A percentile compares a stretch with the other conserved stretches of the same genome.
Conservation (phyloP, 371 early-diverging fungal genomes). For the Mortierella sp. region DNA sequence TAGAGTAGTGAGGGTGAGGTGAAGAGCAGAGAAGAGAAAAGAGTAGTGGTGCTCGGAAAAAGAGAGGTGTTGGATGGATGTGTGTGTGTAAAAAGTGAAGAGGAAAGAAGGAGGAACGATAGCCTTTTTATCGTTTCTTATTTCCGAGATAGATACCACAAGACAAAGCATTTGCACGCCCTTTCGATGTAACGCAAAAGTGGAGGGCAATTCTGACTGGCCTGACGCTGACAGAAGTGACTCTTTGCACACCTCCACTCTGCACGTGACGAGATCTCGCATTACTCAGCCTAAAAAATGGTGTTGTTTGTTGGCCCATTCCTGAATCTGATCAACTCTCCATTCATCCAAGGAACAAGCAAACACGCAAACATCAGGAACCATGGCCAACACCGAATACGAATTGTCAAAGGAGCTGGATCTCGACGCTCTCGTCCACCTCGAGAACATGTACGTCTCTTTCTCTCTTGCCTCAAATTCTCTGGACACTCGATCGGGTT, state of each 20-base stretch:
- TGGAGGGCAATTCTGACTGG: neutral
- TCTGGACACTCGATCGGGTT: neutral
- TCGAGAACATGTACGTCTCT: constrained; percentile 70
- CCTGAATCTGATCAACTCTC: neutral
- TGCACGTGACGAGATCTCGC: neutral
- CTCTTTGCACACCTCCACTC: neutral
- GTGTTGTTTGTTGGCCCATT: neutral
- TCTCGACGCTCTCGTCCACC: constrained; percentile 69
- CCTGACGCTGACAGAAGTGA: neutral
- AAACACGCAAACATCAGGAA: neutral
- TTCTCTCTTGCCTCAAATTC: neutral
- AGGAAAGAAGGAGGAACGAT: neutral
- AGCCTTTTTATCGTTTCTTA: neutral
- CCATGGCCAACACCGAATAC: constrained; percentile 26
- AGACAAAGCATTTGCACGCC: neutral
- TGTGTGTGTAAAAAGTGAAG: neutral
- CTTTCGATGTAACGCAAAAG: neutral
- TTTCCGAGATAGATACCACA: constrained; percentile 4
- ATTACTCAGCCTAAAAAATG: neutral
- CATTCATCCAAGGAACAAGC: constrained; percentile 1
- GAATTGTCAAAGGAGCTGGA: constrained; percentile 63
- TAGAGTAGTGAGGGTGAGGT: neutral
- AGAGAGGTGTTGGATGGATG: neutral
- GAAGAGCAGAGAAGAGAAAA: neutral
- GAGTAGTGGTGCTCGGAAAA: neutral